A percentile compares a stretch with the other conserved stretches of the same genome.
These are phyloP conservation scores for Lodderomyces jiufengensis DNA, from an alignment of 1,139 yeast genomes.

Conservation along the genomic window DNA sequence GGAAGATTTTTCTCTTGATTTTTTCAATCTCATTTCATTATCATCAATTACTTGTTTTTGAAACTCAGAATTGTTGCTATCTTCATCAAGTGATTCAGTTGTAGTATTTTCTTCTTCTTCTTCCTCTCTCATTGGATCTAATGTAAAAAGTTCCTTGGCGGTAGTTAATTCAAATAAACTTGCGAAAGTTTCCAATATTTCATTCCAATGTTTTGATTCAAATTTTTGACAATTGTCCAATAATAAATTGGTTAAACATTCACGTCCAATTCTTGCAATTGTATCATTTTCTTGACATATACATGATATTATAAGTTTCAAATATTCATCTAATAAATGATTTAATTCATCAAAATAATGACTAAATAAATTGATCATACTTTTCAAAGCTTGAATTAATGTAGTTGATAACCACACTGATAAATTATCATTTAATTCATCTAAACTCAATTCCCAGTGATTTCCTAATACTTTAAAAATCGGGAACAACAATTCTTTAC, in stretches of 20 bases:
- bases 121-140: slow-evolving; percentile 51
- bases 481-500: slow-evolving; percentile 80
- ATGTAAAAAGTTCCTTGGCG: slow-evolving; percentile 76
- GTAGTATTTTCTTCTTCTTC: slow-evolving; percentile 5
- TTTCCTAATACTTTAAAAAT: slow-evolving; percentile 77
- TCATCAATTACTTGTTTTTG: slow-evolving; percentile 17
- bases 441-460: slow-evolving; percentile 70
- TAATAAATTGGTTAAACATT: slow-evolving; percentile 77
- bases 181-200: slow-evolving; percentile 60
- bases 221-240: slow-evolving; percentile 72
- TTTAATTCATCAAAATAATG: slow-evolving; percentile 75
- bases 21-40: slow-evolving; percentile 24
- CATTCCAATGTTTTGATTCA: slow-evolving; percentile 66
- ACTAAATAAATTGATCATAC: slow-evolving; percentile 78
- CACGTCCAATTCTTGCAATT: slow-evolving; percentile 88
- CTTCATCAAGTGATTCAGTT: background rate
- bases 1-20: slow-evolving; percentile 58
- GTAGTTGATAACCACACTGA: slow-evolving; percentile 97
- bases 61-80: background rate
- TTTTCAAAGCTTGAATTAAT: slow-evolving; percentile 88
- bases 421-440: slow-evolving; percentile 59
- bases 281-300: slow-evolving; percentile 97
- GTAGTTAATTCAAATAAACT: slow-evolving; percentile 77
- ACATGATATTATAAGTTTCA: slow-evolving; percentile 77
- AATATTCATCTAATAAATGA: slow-evolving; percentile 70